Evolutionary conservation across 1,284 basidiomycete genomes (phyloP).

Genomic region (Trametes hirsuta): DNA sequence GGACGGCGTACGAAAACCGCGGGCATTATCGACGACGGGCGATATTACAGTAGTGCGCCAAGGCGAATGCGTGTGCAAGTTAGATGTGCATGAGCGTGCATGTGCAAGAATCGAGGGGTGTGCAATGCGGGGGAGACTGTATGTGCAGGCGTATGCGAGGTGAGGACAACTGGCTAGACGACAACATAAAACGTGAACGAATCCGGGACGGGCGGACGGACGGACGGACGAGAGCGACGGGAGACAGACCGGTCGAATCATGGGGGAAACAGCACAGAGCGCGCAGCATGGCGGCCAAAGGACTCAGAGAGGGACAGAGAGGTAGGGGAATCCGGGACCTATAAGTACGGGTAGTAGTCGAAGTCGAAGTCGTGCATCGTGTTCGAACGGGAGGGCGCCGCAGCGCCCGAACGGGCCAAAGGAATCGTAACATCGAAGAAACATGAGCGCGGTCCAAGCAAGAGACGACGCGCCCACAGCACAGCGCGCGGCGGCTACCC

Average conservation of each 20-base stretch:
- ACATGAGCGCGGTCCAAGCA: too few species aligned
- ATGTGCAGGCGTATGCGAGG: conserved; percentile 14
- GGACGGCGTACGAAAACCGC: neutral
- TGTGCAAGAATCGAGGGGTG: conserved; percentile 12
- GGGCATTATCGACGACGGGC: conserved; percentile 14
- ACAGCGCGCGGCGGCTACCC: conserved; percentile 4
- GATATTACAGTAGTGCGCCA: conserved; percentile 12
- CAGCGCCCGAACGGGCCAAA: neutral
- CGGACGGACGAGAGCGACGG: conserved; percentile 7
- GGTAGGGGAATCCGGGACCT: neutral
- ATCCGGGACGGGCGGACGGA: neutral
- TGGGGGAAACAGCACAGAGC: neutral
- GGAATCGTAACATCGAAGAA: neutral
- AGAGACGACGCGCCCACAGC: neutral
- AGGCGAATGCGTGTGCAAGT: neutral
- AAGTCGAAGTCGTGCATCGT: neutral
- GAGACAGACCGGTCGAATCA: neutral
- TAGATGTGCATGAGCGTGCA: conserved; percentile 11
- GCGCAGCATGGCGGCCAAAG: conserved; percentile 5
- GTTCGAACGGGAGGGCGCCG: neutral
- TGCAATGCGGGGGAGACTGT: conserved; percentile 11
- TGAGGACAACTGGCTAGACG: conserved; percentile 5
- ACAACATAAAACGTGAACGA: conserved; percentile 13
- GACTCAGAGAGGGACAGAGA: too few species aligned
- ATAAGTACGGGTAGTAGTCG: neutral